Evolutionary conservation across 2,329 filamentous ascomycete species (phyloP).

Genomic region (Apiospora hydei): DNA sequence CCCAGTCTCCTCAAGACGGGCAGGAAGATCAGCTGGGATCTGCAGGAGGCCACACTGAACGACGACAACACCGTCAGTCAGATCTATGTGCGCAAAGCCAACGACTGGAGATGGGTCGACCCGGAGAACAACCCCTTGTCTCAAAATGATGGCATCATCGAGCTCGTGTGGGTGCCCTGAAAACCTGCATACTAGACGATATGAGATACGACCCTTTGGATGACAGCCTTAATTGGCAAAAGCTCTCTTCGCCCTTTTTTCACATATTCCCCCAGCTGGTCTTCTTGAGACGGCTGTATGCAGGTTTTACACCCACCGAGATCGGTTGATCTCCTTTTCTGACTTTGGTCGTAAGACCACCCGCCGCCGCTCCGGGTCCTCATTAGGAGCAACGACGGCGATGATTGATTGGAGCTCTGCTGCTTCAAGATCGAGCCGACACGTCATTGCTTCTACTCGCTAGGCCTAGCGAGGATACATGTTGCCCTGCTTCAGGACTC

Average conservation of each 20-base stretch:
- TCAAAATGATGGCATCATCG: conserved; percentile 61
- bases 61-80: conserved; percentile 60
- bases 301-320: conserved; percentile 3
- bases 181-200: conserved; percentile 22
- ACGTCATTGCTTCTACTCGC: not conserved
- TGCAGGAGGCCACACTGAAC: conserved; percentile 56
- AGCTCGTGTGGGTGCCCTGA: conserved; percentile 62
- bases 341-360: not conserved
- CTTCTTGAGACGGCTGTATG: not conserved
- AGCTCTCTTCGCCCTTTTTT: conserved; percentile 23
- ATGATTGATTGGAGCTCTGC: not conserved
- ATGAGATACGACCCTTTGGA: conserved; percentile 32
- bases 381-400: not conserved
- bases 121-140: conserved; percentile 56
- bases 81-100: conserved; percentile 59
- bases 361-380: conserved; percentile 1
- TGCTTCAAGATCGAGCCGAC: not conserved
- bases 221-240: conserved; percentile 28
- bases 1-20: conserved; percentile 56
- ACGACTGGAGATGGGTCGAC: conserved; percentile 62
- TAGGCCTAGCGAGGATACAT: not conserved
- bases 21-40: conserved; percentile 61
- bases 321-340: not conserved
- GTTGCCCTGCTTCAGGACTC: not conserved
- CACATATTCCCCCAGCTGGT: not conserved